Conservation (phyloP, 2,329 filamentous ascomycete genomes). For the Venturia pyrina region DNA sequence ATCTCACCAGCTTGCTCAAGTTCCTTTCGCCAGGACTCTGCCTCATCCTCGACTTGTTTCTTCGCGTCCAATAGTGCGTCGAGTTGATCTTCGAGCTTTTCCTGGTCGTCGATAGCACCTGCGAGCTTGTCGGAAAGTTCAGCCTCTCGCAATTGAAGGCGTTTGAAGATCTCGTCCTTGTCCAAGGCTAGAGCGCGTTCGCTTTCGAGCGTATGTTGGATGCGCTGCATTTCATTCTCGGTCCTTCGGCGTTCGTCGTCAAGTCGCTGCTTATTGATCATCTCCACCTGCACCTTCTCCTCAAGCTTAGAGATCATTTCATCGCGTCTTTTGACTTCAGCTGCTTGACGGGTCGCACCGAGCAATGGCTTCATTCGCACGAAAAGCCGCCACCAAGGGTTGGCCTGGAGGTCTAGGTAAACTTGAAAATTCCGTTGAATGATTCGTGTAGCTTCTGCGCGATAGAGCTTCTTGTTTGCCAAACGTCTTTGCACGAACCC, state of each 20-base stretch:
- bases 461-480: conserved; percentile 86
- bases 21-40: conserved; percentile 67
- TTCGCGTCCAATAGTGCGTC: conserved; percentile 83
- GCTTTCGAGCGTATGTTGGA: conserved; percentile 90
- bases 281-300: conserved; percentile 69
- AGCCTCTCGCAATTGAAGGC: conserved; percentile 82
- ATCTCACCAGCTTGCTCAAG: conserved; percentile 85
- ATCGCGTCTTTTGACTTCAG: conserved; percentile 90
- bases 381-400: conserved; percentile 96
- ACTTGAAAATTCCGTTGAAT: conserved; percentile 91
- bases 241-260: conserved; percentile 87
- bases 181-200: conserved; percentile 92
- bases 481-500: conserved; percentile 82
- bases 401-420: conserved; percentile 80
- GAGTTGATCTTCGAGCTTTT: conserved; percentile 84
- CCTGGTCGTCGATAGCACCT: conserved; percentile 87
- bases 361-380: conserved; percentile 91
- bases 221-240: conserved; percentile 75
- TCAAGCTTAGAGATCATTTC: conserved; percentile 85
- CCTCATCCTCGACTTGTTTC: conserved; percentile 76
- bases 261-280: conserved; percentile 62
- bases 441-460: conserved; percentile 86
- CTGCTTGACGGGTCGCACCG: conserved; percentile 80
- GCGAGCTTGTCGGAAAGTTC: conserved; percentile 90
- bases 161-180: conserved; percentile 98